Evolutionary conservation across 208 protist genomes (phyloP), one percentile per base, ranked within the genome.

Genomic region (Crithidia sp.): DNA sequence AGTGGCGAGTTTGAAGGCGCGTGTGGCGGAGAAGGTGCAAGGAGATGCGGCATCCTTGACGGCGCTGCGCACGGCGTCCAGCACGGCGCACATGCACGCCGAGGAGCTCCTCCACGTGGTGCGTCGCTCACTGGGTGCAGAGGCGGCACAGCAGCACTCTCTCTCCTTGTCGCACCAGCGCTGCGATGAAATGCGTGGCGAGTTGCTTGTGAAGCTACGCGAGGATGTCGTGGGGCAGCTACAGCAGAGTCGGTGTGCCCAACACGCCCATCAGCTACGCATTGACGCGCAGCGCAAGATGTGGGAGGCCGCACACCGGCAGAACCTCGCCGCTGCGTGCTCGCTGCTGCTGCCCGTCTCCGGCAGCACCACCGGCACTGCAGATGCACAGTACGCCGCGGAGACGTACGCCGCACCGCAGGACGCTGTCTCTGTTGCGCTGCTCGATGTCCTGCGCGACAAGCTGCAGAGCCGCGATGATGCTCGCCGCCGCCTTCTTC

Each of bases 291-390:
- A 81, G 47, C 74, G 78, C 10, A 76, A 58, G 7, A 58, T 77
- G 44, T 94, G 89, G 89, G 86, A 86, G 73, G 71, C 75, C 13
- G 86, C 87, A 58, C 84, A 88, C 67, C 81, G 84, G 14, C 82
- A 91, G 61, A 70, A 83, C 50, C 81, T 94, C 16, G 56, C 67
- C 19, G 82, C 84, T 39, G 74, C 77, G 12, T 72, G 79, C 55
- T 59, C 59, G 14, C 73, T 92, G 2, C 41, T 68, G 17, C 49
- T 85, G 12, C 76, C 71, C 8, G 28, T 81, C 5, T 70, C 72
- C 19, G 57, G 71, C 66, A 70, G 52, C 44, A 54, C 19, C 17
- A 7, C 41, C 62, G 41, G 41, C 58, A 65, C 59, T n/a, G 53
- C 19, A 19, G 56, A 69, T 37, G 71, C 60, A 17, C 17, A 53